phyloP scores from a whole-genome alignment of 106 monocot genomes.

The Allium fistulosum region DNA sequence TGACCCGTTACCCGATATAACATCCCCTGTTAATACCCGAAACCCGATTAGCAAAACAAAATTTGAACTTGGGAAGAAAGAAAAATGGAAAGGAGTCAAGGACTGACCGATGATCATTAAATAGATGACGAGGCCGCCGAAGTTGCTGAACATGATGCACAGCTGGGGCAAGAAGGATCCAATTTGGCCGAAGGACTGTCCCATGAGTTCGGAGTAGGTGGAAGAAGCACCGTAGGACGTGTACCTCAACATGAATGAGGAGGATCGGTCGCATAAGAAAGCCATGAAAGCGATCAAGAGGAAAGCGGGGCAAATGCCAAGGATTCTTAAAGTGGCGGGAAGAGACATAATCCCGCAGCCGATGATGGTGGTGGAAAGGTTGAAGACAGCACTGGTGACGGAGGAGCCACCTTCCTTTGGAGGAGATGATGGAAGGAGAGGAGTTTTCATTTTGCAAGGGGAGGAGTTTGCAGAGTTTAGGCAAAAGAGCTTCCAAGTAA shows the following conservation, averaged over 20 bases:
- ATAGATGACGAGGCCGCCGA: slow-evolving; percentile 23
- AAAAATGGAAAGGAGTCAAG: not conserved
- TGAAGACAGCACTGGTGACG: too few species aligned
- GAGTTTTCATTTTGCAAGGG: too few species aligned
- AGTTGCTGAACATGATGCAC: slow-evolving; percentile 30
- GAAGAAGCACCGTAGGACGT: slow-evolving; percentile 13
- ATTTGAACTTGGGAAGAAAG: not conserved
- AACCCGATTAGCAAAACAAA: not conserved
- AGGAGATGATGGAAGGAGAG: too few species aligned
- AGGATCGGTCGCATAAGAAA: slow-evolving; percentile 55
- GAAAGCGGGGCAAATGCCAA: too few species aligned
- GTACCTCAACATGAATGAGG: slow-evolving; percentile 73
- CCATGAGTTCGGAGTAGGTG: slow-evolving; percentile 37
- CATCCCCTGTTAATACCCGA: slow-evolving; percentile 22
- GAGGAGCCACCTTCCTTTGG: too few species aligned
- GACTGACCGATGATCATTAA: slow-evolving; percentile 4
- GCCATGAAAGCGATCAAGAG: too few species aligned
- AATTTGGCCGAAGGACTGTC: slow-evolving; percentile 26
- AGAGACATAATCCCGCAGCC: too few species aligned
- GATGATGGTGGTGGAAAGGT: too few species aligned
- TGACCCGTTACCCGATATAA: slow-evolving; percentile 37
- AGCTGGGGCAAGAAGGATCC: slow-evolving; percentile 23
- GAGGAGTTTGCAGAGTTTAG: too few species aligned
- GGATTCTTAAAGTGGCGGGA: too few species aligned
- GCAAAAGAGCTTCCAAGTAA: too few species aligned